Evolutionary conservation across 495 filamentous ascomycete genomes (phyloP).

Genomic region (Saxophila tyrrhenica): DNA sequence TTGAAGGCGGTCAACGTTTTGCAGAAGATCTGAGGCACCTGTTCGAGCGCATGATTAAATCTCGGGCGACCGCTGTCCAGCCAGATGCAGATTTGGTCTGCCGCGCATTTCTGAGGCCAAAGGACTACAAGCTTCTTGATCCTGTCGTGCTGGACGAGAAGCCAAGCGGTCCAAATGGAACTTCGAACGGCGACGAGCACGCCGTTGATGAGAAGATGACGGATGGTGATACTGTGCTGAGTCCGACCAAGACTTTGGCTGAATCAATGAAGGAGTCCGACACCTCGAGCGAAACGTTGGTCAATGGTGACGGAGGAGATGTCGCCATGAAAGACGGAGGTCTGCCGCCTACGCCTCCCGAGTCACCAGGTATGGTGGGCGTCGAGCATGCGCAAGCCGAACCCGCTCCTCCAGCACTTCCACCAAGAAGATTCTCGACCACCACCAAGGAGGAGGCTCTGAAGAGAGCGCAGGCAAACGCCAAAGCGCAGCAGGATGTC

Average conservation of each 20-base stretch:
- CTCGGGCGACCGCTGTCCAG: constrained; percentile 39
- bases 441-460: constrained; percentile 2
- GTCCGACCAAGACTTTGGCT: background rate
- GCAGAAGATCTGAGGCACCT: constrained; percentile 58
- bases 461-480: constrained; percentile 24
- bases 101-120: constrained; percentile 11
- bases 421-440: constrained; percentile 9
- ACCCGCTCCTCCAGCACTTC: constrained; percentile 9
- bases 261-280: background rate
- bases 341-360: constrained; percentile 8
- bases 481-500: constrained; percentile 71
- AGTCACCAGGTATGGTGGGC: constrained; percentile 1
- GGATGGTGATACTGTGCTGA: background rate
- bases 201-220: constrained; percentile 1
- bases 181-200: background rate
- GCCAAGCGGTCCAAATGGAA: background rate
- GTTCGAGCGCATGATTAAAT: constrained; percentile 60
- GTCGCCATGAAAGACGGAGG: constrained; percentile 2
- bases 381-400: background rate
- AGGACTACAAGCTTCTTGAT: constrained; percentile 6
- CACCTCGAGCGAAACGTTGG: constrained; percentile 12
- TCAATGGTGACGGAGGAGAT: constrained; percentile 1
- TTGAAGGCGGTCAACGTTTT: constrained; percentile 47
- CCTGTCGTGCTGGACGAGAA: background rate
- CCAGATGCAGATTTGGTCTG: constrained; percentile 53